A percentile compares a stretch with the other conserved stretches of the same genome.
Evolutionary conservation across 345 rosid species (phyloP).

Genomic region (Sonneratia alba): DNA sequence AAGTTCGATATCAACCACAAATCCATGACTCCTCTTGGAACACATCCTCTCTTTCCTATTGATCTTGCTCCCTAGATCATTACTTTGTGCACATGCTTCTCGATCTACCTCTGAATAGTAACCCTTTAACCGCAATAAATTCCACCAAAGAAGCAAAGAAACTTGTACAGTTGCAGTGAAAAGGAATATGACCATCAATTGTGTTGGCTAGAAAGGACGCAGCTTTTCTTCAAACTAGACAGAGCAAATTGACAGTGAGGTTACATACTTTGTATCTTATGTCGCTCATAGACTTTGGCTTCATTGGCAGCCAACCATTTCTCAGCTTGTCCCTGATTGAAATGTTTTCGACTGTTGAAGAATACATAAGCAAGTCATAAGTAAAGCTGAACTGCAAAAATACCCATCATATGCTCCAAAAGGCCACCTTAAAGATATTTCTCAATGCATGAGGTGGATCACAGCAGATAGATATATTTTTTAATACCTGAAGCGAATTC

Average conservation of each 20-base stretch:
- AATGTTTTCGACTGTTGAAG: slow-evolving; percentile 54
- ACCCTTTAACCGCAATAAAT: slow-evolving; percentile 9
- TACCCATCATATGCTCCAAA: not conserved
- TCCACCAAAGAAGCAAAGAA: slow-evolving; percentile 15
- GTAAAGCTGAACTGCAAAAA: not conserved
- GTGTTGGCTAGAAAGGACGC: slow-evolving; percentile 2
- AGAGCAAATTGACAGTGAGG: slow-evolving; percentile 5
- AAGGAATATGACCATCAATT: slow-evolving; percentile 15
- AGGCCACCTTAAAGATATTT: not conserved
- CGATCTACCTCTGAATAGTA: not conserved
- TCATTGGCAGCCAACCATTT: slow-evolving; percentile 90
- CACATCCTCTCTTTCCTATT: not conserved
- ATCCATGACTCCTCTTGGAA: not conserved
- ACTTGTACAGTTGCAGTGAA: slow-evolving; percentile 29
- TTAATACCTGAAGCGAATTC: slow-evolving; percentile 73
- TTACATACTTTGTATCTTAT: slow-evolving; percentile 25
- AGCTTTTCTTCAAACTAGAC: not conserved
- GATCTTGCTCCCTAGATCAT: slow-evolving; percentile 1
- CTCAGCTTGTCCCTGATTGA: slow-evolving; percentile 71
- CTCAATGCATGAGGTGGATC: not conserved
- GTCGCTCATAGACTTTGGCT: slow-evolving; percentile 46
- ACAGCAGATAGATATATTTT: not conserved
- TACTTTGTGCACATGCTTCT: not conserved
- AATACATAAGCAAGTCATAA: not conserved
- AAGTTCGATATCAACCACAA: not conserved